Evolutionary conservation across 2,329 filamentous ascomycete species (phyloP).

Genomic region (Penicillium freii): DNA sequence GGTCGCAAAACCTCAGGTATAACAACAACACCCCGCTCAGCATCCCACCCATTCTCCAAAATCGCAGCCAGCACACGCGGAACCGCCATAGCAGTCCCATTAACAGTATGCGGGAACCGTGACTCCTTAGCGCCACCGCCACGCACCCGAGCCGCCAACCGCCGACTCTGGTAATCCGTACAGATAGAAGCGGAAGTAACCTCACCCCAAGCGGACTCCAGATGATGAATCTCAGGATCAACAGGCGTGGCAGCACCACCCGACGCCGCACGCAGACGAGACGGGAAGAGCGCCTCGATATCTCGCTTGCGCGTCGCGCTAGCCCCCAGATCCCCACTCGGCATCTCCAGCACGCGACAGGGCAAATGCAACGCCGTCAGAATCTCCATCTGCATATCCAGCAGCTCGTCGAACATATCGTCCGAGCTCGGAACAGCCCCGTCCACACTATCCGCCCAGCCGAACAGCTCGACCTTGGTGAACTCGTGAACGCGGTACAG

Average conservation of each 20-base stretch:
- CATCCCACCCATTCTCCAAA: conserved; percentile 87
- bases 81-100: conserved; percentile 90
- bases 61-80: conserved; percentile 85
- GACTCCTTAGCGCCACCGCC: conserved; percentile 48
- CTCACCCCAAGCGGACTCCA: conserved; percentile 80
- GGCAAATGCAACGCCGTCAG: conserved; percentile 72
- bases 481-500: conserved; percentile 98
- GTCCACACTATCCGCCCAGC: conserved; percentile 69
- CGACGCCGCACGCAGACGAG: conserved; percentile 50
- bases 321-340: conserved; percentile 80
- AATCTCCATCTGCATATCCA: conserved; percentile 83
- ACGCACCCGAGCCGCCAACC: conserved; percentile 73
- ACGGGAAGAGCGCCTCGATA: conserved; percentile 93
- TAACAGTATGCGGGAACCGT: conserved; percentile 82
- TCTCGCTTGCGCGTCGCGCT: conserved; percentile 84
- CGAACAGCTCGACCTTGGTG: conserved; percentile 97
- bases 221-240: conserved; percentile 10
- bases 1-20: conserved; percentile 76
- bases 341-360: conserved; percentile 92
- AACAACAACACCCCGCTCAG: conserved; percentile 61
- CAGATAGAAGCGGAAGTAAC: conserved; percentile 88
- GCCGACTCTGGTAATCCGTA: conserved; percentile 87
- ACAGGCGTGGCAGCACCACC: background rate
- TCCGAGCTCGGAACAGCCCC: conserved; percentile 30
- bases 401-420: conserved; percentile 75